A percentile compares a stretch with the other conserved stretches of the same genome.
phyloP scores from a whole-genome alignment of 1,284 basidiomycete genomes.

The Microbotryum silenes-acaulis region DNA sequence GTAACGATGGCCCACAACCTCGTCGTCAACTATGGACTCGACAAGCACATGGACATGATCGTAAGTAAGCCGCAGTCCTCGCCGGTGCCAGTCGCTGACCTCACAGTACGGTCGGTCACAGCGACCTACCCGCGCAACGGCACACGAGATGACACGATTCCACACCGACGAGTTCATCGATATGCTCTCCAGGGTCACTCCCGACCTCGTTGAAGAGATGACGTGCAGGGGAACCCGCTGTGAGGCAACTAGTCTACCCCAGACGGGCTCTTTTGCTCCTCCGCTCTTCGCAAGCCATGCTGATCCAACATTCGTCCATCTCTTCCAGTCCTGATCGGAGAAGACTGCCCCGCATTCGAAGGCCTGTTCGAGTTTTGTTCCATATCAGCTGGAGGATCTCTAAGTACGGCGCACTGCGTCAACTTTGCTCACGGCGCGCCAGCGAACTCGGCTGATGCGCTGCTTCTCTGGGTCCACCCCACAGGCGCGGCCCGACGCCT shows the following conservation, averaged over 20 bases:
- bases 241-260: constrained; percentile 43
- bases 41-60: constrained; percentile 82
- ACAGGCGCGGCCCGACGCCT: constrained; percentile 74
- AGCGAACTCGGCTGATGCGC: not conserved
- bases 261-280: not conserved
- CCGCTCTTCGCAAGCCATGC: not conserved
- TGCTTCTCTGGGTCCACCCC: not conserved
- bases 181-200: constrained; percentile 77
- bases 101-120: constrained; percentile 38
- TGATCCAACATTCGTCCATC: too few relatives aligned
- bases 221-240: constrained; percentile 76
- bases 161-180: constrained; percentile 98
- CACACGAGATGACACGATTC: constrained; percentile 79
- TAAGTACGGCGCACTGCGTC: constrained; percentile 43
- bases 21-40: constrained; percentile 80
- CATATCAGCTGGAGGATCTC: constrained; percentile 89
- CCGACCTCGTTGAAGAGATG: constrained; percentile 75
- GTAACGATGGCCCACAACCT: constrained; percentile 90
- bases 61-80: constrained; percentile 46
- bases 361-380: constrained; percentile 96
- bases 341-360: constrained; percentile 94
- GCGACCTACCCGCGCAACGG: constrained; percentile 72
- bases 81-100: not conserved
- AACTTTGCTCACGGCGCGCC: not conserved
- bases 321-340: constrained; percentile 67